Evolutionary conservation across 2,329 filamentous ascomycete genomes (phyloP).

Genomic region (Lasiodiplodia hormozganensis): DNA sequence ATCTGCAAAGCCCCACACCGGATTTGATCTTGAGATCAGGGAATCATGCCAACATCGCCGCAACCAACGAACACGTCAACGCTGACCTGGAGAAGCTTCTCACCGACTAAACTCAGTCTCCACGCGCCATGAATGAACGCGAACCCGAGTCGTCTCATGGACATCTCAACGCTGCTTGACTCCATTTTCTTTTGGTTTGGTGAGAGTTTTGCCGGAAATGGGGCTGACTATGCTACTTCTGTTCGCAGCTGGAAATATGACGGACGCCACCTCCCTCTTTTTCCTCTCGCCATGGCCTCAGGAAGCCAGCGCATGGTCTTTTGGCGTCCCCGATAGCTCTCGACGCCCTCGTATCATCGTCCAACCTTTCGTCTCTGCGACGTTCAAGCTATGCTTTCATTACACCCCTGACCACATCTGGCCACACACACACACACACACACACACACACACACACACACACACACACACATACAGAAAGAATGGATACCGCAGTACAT

Average conservation of each 20-base stretch:
- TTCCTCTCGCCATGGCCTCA: neutral
- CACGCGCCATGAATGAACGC: neutral
- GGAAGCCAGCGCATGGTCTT: neutral
- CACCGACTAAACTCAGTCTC: constrained; percentile 8
- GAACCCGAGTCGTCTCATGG: neutral
- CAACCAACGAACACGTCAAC: constrained; percentile 15
- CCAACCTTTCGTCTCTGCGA: neutral
- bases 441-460: too few relatives aligned
- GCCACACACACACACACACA: too few relatives aligned
- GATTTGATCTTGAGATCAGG: neutral
- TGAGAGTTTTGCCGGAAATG: neutral
- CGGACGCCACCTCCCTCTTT: neutral
- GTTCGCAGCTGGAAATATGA: neutral
- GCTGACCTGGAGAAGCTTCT: constrained; percentile 8
- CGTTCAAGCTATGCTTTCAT: neutral
- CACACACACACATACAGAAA: too few relatives aligned
- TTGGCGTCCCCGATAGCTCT: neutral
- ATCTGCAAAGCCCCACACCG: constrained; percentile 14
- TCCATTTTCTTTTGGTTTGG: neutral
- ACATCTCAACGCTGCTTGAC: neutral
- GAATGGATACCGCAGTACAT: too few relatives aligned
- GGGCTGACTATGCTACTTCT: neutral
- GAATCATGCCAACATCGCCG: neutral
- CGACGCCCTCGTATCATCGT: neutral
- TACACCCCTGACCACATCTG: neutral